These are phyloP conservation scores for Cetraspora pellucida DNA, from an alignment of 192 early-diverging fungal genomes.

Conservation along the genomic window DNA sequence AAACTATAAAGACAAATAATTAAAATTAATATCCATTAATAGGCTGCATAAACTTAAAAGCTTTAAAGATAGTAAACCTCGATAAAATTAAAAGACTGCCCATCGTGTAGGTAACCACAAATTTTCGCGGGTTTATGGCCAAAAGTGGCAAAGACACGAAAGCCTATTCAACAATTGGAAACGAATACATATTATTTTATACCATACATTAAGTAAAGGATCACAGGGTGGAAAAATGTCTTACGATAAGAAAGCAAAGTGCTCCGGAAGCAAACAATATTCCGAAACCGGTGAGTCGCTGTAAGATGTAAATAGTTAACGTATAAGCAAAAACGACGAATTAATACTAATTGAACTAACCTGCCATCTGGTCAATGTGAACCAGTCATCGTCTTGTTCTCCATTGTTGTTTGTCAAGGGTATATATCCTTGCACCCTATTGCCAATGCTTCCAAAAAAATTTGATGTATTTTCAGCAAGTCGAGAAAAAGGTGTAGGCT, in stretches of 20 bases:
- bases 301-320: slow-evolving; percentile 21
- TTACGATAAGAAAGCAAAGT: slow-evolving; percentile 54
- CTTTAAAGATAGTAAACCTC: slow-evolving; percentile 33
- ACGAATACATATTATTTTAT: slow-evolving; percentile 9
- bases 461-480: slow-evolving; percentile 33
- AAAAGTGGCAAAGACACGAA: slow-evolving; percentile 67
- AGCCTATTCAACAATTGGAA: slow-evolving; percentile 19
- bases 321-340: neutral
- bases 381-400: slow-evolving; percentile 46
- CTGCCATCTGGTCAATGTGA: slow-evolving; percentile 46
- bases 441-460: slow-evolving; percentile 41
- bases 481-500: slow-evolving; percentile 32
- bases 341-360: slow-evolving; percentile 19
- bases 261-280: slow-evolving; percentile 52
- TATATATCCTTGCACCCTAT: slow-evolving; percentile 46
- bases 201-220: neutral
- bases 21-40: neutral
- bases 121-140: slow-evolving; percentile 69
- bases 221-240: neutral
- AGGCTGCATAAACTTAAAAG: neutral
- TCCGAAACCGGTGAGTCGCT: slow-evolving; percentile 57
- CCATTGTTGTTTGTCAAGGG: slow-evolving; percentile 38
- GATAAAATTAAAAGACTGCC: slow-evolving; percentile 55
- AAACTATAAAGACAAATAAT: slow-evolving; percentile 54
- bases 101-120: slow-evolving; percentile 76